Base-by-base conservation (phyloP, 2,329 filamentous ascomycete species). In the Rhinocladiella mackenziei region DNA sequence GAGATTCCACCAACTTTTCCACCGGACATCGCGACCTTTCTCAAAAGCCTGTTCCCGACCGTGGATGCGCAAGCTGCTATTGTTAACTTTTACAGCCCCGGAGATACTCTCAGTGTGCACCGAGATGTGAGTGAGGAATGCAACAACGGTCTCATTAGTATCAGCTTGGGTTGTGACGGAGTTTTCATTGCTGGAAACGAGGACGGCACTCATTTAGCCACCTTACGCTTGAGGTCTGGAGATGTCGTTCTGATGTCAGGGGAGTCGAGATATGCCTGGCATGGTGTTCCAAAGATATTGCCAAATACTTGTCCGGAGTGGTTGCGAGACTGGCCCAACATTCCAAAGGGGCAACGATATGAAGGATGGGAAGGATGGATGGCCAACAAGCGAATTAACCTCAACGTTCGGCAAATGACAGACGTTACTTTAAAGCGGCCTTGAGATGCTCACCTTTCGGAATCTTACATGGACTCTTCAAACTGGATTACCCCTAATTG, bases 201-300 rank as follows among this genome's bases (percentile, higher is more conserved):
- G 13, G 71, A 74, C 30, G 62, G 60, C 1, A 57, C 59, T 17
- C 62, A 62, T 2, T 67, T 66, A n/a, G 65, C 70, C 22, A 50
- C 65, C 18, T 59, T 94, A 25, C 74, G 84, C 15, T 70, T 97
- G 26, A 75, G 82, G 17, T 94, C 88, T 1, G 91, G 92, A 0
- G 91, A 96, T 68, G 88, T 82, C 1, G 80, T 97, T 1, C 89
- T 94, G 60, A 97, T 98, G 91, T 82, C 79, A 37, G 77, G 84
- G 14, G 73, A 80, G 45, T 84, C 86, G 3, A 75, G 92, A 31
- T 94, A 88, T 65, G 89, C 91, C 2, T 97, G 91, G 91, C 92
- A 97, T 67, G 89, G 86, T 9, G 89, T 97, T 9, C 89, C 92
- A 4, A 92, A 89, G 62, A 83, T 97, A 9, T 60, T 96, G 25